Base-by-base conservation (phyloP, 768 basidiomycete species). In the Nevesoporus exiguus region DNA sequence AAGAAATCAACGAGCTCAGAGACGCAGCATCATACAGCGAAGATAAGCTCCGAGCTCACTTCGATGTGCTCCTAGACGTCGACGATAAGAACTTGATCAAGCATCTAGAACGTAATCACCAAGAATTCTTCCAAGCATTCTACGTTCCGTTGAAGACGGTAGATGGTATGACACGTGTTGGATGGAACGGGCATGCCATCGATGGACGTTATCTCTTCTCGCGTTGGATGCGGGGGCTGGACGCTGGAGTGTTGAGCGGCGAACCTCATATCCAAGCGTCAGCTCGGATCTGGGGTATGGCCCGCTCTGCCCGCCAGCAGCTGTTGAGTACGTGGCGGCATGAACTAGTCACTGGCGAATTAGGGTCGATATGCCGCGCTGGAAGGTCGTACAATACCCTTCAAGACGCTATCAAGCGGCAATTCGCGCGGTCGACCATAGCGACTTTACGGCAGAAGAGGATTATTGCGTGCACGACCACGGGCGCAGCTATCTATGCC, bases 381-480 rank as follows among this genome's bases (percentile, higher is more conserved):
- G 69, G 50, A 15, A 25, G 4, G 58, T 0, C 61, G 3, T 84
- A 79, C 58, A 79, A 83, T 50, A 45, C 49, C 3, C 43, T 49
- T 0, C 71, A 74, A 13, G 67, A 62, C 0, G 30, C 66, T 3
- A 50, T 84, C 9, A 67, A 64, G 1, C 66, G 59, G 31, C 72
- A 67, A 47, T 77, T 73, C 51, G 54, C 54, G 0, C 63, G 71
- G 50, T 69, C 67, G 9, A 72, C 71, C 3, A 59, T 63, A 0
- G 63, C 59, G 0, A 58, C 76, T 8, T 60, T 86, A 34, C 58
- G 53, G 46, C 61, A 43, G 36, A 85, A 83, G 66, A 69, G 80
- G 19, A 79, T 88, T 37, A 81, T 88, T 9, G 86, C 78, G 0
- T 86, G 85, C 57, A 88, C 86, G 0, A 88, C 86, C 0, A 86